Evolutionary conservation across 2,329 filamentous ascomycete genomes (phyloP), one percentile per base, ranked within the genome.

Genomic region (Exophiala calicioides): DNA sequence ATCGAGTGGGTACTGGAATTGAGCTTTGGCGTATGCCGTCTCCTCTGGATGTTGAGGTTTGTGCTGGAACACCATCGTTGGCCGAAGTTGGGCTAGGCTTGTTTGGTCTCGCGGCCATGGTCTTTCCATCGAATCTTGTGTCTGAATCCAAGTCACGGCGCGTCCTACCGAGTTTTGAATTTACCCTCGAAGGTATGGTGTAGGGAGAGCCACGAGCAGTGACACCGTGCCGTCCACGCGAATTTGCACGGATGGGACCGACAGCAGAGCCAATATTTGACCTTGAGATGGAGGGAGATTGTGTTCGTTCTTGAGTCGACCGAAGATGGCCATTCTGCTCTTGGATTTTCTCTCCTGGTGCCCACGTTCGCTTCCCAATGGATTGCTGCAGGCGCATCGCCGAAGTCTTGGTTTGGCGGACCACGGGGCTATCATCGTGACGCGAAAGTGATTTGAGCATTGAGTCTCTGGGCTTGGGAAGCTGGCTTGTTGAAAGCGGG

Each of bases 131-230:
- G 30, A 20, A 21, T 5, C 30, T 18, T 16, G n/a, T 33, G 21
- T 35, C 19, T 13, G 23, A 3, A 9, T 32, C 24, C n/a, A n/a
- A 19, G 8, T 44, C n/a, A 3, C 18, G 37, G 3, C 19, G 16
- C 4, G 32, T 29, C 15, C 29, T 36, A 20, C 43, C 43, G 12
- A 13, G 16, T 9, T 8, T 27, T 12, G 34, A 31, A 9, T 19
- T 33, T 9, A 34, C 29, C 9, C 41, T 39, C 13, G 44, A 30
- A 16, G 51, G 38, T 21, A 50, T 44, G 6, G 44, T 49, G 40
- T 53, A 56, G 10, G 56, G 56, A 19, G 53, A 56, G 6, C 56
- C 53, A 38, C 48, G 37, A 26, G 30, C 45, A 16, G 56, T 52
- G 15, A 56, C 53, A 12, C 34, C 50, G 21, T 47, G 37, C 9